Evolutionary conservation across 2,329 filamentous ascomycete species (phyloP), one percentile per base, ranked within the genome.

Genomic region (Colletotrichum costaricense): DNA sequence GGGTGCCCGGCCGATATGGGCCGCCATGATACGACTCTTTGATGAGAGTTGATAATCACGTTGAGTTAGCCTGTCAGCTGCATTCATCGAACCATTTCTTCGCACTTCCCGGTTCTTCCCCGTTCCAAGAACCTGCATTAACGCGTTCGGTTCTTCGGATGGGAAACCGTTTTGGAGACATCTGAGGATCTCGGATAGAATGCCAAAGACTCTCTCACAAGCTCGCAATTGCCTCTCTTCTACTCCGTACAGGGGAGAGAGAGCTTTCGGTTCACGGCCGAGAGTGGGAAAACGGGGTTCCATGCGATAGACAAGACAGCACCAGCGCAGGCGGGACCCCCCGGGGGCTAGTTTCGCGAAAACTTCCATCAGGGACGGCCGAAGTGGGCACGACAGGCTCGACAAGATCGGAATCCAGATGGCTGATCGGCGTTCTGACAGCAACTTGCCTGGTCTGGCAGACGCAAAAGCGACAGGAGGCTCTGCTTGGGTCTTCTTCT

Each of bases 351-450:
- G 35, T 57, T 49, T 49, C 42, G 42, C 42, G 42, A 49, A 49
- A 49, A 49, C 42, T 49, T 49, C 42, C 42, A 35, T 14, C n/a
- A 28, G 52, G n/a, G n/a, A 42, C 11, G 35, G 26, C 68, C 68
- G 63, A 58, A 72, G 69, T 72, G 69, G 69, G 66, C 28, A 49
- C 56, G 56, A 46, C 12, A n/a, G n/a, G 38, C 30, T 46, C 28
- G 60, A 69, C 38, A 42, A 70, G 70, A 73, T 73, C 70, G 70
- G 67, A 52, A 56, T 65, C 26, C 55, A 57, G 46, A 73, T 52
- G 19, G 70, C 26, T 52, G 58, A 73, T 73, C 70, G 70, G 70
- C 42, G 30, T 67, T 63, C 9, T 62, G 68, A 16, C 38, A 19
- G 35, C 30, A 16, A 35, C 24, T 54, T 49, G 4, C 5, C 5